Base-by-base conservation (phyloP, 2,329 filamentous ascomycete species). In the Periconia macrospinosa region DNA sequence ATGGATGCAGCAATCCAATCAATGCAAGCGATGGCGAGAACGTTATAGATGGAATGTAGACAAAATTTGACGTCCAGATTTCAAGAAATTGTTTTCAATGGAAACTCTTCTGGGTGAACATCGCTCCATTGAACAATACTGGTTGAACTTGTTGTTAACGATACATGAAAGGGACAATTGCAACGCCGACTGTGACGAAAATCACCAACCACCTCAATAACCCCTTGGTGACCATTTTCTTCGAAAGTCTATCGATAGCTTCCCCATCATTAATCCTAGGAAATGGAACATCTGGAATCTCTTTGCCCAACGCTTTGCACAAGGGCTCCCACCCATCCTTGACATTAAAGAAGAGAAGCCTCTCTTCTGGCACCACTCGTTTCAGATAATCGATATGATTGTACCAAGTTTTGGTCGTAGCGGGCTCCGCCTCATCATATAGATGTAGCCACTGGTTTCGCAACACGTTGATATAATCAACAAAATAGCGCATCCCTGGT, bases 201-300 rank as follows among this genome's bases (percentile, higher is more conserved):
- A 63, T 35, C 13, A 49, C 19, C 10, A 47, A 30, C 85, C 20
- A 72, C 75, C 54, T 65, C 69, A 10, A 63, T 46, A 66, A 30
- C 0, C 63, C 63, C 35, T 49, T 53, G 41, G 27, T 53, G 1
- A 65, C 23, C 57, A 60, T 58, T 33, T 30, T 19, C 43, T 54
- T 60, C 14, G 59, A 55, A 19, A 66, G 30, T 7, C 44, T 44
- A n/a, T 65, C 54, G 23, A 66, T 63, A 8, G 62, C 62, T 48
- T 64, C 53, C 6, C 57, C 53, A 53, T 65, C 60, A 51, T 67
- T 67, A 41, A 62, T 58, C 15, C 51, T 58, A 19, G 63, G 59
- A 57, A 67, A 65, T 18, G 53, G 53, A 18, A 60, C 49, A 45
- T 45, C 41, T 5, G 56, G 54, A 15, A 58, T 47, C 2, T 50